phyloP scores from a whole-genome alignment of 139 green algal genomes.

The Pleodorina starrii region DNA sequence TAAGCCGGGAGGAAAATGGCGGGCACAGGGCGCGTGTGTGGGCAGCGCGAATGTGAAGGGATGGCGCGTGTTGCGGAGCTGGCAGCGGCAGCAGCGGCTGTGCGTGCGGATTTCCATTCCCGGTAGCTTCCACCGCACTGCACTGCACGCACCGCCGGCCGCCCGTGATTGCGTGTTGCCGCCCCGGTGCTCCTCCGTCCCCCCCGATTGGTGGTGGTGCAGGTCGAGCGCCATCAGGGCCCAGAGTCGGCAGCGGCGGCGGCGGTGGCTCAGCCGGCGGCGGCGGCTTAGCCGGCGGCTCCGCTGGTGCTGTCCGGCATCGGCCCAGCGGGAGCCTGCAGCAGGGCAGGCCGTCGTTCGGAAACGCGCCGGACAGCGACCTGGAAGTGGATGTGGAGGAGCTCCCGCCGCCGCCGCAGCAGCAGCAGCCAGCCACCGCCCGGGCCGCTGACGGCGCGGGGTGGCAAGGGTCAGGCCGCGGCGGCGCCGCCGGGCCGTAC shows the following conservation, averaged over 20 bases:
- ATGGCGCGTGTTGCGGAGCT: neutral
- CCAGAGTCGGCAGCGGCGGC: neutral
- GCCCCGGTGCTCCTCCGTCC: no score
- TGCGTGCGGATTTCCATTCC: neutral
- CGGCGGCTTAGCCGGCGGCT: neutral
- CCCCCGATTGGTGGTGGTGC: neutral
- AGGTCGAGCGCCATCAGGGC: neutral
- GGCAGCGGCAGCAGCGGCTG: neutral
- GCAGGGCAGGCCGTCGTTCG: neutral
- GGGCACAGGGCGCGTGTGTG: no score
- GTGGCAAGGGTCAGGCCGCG: neutral
- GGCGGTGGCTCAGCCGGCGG: neutral
- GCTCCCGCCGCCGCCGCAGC: no score
- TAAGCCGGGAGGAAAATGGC: neutral
- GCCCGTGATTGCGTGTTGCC: no score
- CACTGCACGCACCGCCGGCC: no score
- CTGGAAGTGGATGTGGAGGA: no score
- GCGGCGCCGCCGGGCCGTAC: neutral
- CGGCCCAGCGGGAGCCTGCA: neutral
- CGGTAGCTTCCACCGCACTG: no score
- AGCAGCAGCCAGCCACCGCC: neutral
- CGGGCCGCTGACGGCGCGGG: neutral
- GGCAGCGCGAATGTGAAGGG: no score
- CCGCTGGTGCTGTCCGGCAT: neutral
- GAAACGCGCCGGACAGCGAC: neutral